Conservation (phyloP, 73 alveolate genomes). For the Symbiodinium natans region DNA sequence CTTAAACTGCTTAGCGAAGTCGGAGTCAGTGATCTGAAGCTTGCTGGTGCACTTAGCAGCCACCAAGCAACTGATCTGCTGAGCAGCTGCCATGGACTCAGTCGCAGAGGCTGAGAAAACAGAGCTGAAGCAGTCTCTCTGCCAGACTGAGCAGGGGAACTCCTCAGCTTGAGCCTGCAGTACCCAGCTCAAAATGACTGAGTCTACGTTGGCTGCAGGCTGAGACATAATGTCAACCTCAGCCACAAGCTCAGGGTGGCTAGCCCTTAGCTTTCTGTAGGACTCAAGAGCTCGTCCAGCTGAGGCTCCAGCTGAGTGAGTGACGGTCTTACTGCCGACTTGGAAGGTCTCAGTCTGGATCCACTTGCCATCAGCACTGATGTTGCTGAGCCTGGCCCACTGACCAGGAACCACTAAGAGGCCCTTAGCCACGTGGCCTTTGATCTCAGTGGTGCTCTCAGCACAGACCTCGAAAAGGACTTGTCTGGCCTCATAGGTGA, state of each 20-base stretch:
- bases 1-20: constrained; percentile 23
- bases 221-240: neutral
- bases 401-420: neutral
- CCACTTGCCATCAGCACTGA: neutral
- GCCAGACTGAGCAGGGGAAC: neutral
- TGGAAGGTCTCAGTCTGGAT: neutral
- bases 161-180: too few relatives aligned
- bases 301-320: neutral
- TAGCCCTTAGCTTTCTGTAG: neutral
- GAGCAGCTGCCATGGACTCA: neutral
- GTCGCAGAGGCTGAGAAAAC: neutral
- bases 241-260: neutral
- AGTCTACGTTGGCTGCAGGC: neutral
- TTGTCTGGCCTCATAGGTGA: neutral
- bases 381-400: neutral
- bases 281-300: neutral
- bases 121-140: constrained; percentile 9
- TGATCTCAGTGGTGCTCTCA: neutral
- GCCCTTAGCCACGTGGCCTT: neutral
- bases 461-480: neutral
- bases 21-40: constrained; percentile 49
- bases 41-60: constrained; percentile 31
- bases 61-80: neutral
- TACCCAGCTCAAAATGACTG: neutral
- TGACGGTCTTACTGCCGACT: neutral